Evolutionary conservation across 345 rosid genomes (phyloP), one percentile per base, ranked within the genome.

Genomic region (Eutrema japonicum): DNA sequence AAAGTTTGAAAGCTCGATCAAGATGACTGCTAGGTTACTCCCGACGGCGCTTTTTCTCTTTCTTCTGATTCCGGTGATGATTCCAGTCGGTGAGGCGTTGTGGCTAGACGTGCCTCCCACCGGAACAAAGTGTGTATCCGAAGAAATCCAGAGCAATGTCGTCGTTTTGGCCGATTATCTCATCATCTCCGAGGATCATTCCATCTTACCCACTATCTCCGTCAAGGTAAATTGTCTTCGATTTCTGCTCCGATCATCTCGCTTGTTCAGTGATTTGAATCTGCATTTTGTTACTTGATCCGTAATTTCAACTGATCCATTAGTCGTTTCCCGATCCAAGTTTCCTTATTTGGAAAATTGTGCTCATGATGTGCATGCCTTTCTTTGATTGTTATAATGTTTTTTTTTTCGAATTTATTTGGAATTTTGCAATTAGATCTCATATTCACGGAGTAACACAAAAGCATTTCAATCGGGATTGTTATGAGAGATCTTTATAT

Each of bases 91-190:
- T 11, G 92, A 88, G 77, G 92, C 89, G 12, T 47, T 93, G 5
- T 93, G 96, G 98, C 58, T 90, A 36, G 76, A 87, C 67, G 78
- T 93, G 68, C 97, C 98, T 10, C 75, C 82, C 72, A 65, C 94
- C 7, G 98, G 97, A 54, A 84, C 92, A 70, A 93, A 93, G 86
- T 93, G 98, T 62, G 81, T 93, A n/a, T 93, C 97, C 13, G 98
- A 93, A 90, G 96, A 90, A 82, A 93, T 93, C 70, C 93, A 87
- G 52, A 81, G 59, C 85, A 86, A 84, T 87, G 87, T 86, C 62
- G 89, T 93, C 68, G 97, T 93, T 69, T 74, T 93, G 69, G 89
- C 85, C 7, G 89, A 90, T 82, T 93, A 87, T 72, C 76, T 81
- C 76, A 87, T 89, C 52, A 77, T 93, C 75, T 85, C 86, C 52